Base-by-base conservation (phyloP, 192 early-diverging fungal species). In the Entrophospora sp. region DNA sequence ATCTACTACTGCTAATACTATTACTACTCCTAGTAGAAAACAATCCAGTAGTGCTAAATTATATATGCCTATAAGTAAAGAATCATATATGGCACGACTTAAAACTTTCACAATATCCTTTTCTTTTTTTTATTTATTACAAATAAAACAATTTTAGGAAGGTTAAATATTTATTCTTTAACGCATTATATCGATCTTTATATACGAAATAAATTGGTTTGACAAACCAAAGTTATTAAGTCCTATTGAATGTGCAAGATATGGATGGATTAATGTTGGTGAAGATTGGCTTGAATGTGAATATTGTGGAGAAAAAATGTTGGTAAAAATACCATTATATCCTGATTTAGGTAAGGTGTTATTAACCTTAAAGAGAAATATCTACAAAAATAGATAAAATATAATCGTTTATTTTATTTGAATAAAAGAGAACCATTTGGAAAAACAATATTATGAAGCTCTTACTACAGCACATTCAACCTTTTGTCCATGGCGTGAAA, bases 31-130 rank as follows among this genome's bases (percentile, higher is more conserved):
- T n/a, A n/a, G n/a, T n/a, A n/a, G n/a, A n/a, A n/a, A n/a, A n/a
- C n/a, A n/a, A n/a, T n/a, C n/a, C n/a, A n/a, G n/a, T n/a, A n/a
- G n/a, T n/a, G n/a, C n/a, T n/a, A n/a, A n/a, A 25, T 57, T 57
- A 25, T 43, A 66, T 66, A 34, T 18, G 9, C 64, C 64, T n/a
- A 28, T 42, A 28, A 32, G 55, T 14, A 22, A 20, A n/a, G 24
- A 66, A 12, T 14, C 35, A 30, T 66, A 40, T 44, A 52, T 66
- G 64, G 25, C 20, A 27, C 49, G 64, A 34, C 49, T 66, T 32
- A 30, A 49, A 20, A 55, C 64, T 30, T 66, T 55, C 36, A 20
- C 10, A 30, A 66, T 66, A 66, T 66, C 64, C 51, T 66, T 66
- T 66, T 20, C 16, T n/a, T 4, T 38, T 18, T 35, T 14, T 14